phyloP scores from a whole-genome alignment of 208 protist species.

The Strigomonas culicis region DNA sequence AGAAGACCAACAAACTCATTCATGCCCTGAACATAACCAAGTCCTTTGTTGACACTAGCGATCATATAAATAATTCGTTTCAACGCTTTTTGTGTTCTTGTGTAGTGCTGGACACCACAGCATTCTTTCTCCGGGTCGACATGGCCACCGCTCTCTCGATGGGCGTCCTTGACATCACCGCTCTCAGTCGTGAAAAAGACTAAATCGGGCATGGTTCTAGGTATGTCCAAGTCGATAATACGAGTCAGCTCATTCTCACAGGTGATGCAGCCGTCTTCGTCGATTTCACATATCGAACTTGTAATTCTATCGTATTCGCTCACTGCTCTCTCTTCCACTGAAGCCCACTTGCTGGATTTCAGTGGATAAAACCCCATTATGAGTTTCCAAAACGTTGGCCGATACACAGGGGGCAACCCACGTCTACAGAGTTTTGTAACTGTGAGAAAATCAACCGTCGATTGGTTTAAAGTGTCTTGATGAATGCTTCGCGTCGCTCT shows the following conservation, averaged over 20 bases:
- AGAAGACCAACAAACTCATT: conserved; percentile 78
- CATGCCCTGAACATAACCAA: conserved; percentile 86
- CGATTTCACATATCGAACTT: conserved; percentile 17
- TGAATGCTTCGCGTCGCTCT: background rate
- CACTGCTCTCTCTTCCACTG: conserved; percentile 22
- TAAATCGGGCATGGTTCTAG: conserved; percentile 76
- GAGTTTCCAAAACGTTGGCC: conserved; percentile 60
- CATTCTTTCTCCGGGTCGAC: background rate
- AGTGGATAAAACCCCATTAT: conserved; percentile 70
- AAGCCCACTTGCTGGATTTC: conserved; percentile 22
- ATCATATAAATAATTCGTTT: conserved; percentile 68
- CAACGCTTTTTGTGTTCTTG: conserved; percentile 50
- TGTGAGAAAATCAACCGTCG: conserved; percentile 25
- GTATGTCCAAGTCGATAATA: conserved; percentile 73
- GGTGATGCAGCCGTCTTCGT: conserved; percentile 21
- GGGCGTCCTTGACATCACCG: background rate
- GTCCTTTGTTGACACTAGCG: conserved; percentile 54
- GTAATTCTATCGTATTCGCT: conserved; percentile 42
- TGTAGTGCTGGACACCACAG: conserved; percentile 15
- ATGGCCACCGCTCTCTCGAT: background rate
- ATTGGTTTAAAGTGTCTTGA: background rate
- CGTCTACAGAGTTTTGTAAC: conserved; percentile 38
- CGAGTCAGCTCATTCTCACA: background rate
- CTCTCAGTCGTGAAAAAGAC: conserved; percentile 49
- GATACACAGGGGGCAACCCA: conserved; percentile 36